Evolutionary conservation across 148 eudicot species (phyloP), one percentile per base, ranked within the genome.

Genomic region (Linanthus parryae): DNA sequence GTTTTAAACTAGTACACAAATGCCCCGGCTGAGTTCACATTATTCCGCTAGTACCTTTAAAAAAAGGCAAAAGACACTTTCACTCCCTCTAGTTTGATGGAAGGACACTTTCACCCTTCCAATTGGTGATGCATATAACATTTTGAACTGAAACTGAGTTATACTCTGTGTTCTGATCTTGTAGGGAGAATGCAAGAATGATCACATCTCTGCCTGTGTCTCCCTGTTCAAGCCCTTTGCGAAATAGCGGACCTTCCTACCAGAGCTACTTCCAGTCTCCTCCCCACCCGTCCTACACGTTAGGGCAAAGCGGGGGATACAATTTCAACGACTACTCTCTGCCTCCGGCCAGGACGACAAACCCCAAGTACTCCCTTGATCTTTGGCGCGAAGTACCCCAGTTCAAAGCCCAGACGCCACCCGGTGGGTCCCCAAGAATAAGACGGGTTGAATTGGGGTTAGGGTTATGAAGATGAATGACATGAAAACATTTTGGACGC

Each of bases 121-220:
- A n/a, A n/a, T n/a, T n/a, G n/a, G n/a, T n/a, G n/a, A n/a, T n/a
- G n/a, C n/a, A n/a, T n/a, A n/a, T n/a, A n/a, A n/a, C n/a, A n/a
- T n/a, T n/a, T n/a, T n/a, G n/a, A n/a, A n/a, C n/a, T n/a, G n/a
- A n/a, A n/a, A n/a, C n/a, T n/a, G n/a, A n/a, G n/a, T n/a, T n/a
- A n/a, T n/a, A n/a, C n/a, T n/a, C n/a, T n/a, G n/a, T n/a, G n/a
- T n/a, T n/a, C n/a, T n/a, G n/a, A n/a, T 37, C 46, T 7, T 53
- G 36, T 71, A 91, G 98, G 81, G 95, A 79, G 37, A 73, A 48
- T 57, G 66, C 83, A 59, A 84, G 89, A 69, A 70, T 72, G 54
- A 86, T 91, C 50, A 76, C 79, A 22, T 91, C 98, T 15, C 71
- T 91, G 63, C 98, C 95, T 2, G 98, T 91, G 23, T 91, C 98